Conservation (phyloP, 2,329 filamentous ascomycete species). For the Lachnellula willkommii region DNA sequence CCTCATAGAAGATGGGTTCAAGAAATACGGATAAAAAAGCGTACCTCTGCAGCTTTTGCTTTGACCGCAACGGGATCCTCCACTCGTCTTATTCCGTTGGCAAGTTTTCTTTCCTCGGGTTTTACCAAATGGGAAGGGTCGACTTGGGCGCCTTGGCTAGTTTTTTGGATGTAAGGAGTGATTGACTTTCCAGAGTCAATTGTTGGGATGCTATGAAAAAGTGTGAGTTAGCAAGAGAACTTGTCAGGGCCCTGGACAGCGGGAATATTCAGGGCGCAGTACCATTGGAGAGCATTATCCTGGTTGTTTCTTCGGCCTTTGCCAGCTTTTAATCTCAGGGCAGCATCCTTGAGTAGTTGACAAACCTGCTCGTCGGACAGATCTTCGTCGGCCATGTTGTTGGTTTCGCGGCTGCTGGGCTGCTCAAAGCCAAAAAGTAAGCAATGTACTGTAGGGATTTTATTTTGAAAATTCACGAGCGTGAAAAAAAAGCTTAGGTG, state of each 20-base stretch:
- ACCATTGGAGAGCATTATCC: constrained; percentile 17
- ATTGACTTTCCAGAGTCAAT: constrained; percentile 27
- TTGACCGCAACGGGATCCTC: constrained; percentile 46
- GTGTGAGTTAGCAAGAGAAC: constrained; percentile 8
- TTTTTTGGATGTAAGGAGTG: constrained; percentile 49
- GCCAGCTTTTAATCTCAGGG: constrained; percentile 44
- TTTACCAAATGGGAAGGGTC: constrained; percentile 47
- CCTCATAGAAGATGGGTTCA: constrained; percentile 53
- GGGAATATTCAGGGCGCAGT: neutral
- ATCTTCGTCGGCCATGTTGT: constrained; percentile 35
- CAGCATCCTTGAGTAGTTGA: constrained; percentile 58
- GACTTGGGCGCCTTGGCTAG: constrained; percentile 47
- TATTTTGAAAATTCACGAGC: neutral
- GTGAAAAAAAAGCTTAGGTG: neutral
- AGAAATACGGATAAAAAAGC: constrained; percentile 14
- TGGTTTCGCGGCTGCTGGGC: neutral
- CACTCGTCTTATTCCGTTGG: constrained; percentile 46
- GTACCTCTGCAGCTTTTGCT: constrained; percentile 47
- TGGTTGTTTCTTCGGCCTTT: constrained; percentile 30
- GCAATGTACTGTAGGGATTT: too few species aligned
- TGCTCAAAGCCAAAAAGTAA: too few species aligned
- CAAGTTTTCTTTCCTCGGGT: constrained; percentile 41
- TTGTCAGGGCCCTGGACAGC: neutral
- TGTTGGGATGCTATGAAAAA: constrained; percentile 17
- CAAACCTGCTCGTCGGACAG: constrained; percentile 60